phyloP scores from a whole-genome alignment of 1,284 basidiomycete genomes.

The Cystobasidium pallidum region DNA sequence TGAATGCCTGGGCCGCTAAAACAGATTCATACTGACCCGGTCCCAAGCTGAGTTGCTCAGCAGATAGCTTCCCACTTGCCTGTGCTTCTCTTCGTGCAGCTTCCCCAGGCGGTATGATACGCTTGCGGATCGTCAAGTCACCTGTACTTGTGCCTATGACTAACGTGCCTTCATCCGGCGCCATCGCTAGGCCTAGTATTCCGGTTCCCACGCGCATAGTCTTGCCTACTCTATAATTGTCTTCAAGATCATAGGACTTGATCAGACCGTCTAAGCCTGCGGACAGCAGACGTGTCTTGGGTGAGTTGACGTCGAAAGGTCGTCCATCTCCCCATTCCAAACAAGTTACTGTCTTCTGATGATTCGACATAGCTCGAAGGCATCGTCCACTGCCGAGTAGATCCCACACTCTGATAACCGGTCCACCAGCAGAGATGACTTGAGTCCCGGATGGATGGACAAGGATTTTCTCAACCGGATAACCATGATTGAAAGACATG shows the following conservation, averaged over 20 bases:
- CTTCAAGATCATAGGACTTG: constrained; percentile 91
- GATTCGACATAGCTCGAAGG: constrained; percentile 86
- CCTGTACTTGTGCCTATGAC: constrained; percentile 31
- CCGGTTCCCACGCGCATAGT: constrained; percentile 98
- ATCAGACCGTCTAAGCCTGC: constrained; percentile 95
- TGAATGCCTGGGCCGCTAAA: constrained; percentile 32
- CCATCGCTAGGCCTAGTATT: constrained; percentile 85
- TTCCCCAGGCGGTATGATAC: constrained; percentile 35
- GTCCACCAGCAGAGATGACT: constrained; percentile 83
- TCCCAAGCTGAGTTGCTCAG: constrained; percentile 15
- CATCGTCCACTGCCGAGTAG: constrained; percentile 67
- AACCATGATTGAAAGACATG: constrained; percentile 65
- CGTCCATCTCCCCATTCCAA: constrained; percentile 66
- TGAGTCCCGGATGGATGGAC: constrained; percentile 89
- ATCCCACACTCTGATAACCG: constrained; percentile 94
- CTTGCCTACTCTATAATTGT: constrained; percentile 91
- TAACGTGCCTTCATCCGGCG: constrained; percentile 53
- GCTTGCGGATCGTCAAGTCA: constrained; percentile 27
- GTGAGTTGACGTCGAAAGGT: constrained; percentile 60
- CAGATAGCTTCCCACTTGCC: not conserved
- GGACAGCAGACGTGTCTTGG: constrained; percentile 76
- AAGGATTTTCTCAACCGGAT: constrained; percentile 90
- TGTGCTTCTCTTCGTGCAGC: constrained; percentile 24
- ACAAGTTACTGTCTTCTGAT: constrained; percentile 95
- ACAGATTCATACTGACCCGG: constrained; percentile 31